Conservation (phyloP, 208 protist genomes). For the Herpetomonas muscarum region DNA sequence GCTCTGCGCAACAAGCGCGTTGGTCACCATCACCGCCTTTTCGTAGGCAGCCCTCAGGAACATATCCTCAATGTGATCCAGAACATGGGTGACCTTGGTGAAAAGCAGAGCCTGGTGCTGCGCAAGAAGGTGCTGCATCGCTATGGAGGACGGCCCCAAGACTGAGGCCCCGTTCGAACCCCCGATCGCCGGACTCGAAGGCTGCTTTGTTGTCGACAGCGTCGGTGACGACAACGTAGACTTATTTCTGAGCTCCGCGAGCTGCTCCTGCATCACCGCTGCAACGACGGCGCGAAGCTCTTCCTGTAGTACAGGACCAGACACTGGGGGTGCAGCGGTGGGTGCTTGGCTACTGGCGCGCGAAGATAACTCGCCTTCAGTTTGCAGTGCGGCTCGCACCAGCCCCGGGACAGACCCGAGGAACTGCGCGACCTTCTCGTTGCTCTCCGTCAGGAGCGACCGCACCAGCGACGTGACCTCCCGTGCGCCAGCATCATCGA, state of each 20-base stretch:
- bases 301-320: constrained; percentile 1
- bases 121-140: not conserved
- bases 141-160: too few species aligned
- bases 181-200: too few species aligned
- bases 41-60: constrained; percentile 14
- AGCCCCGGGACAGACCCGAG: not conserved
- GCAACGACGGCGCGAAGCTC: not conserved
- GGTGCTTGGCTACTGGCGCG: too few species aligned
- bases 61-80: constrained; percentile 5
- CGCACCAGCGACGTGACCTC: constrained; percentile 9
- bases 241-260: constrained; percentile 2
- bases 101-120: not conserved
- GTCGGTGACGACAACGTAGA: not conserved
- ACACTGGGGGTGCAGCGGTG: not conserved
- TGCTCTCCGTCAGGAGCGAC: constrained; percentile 16
- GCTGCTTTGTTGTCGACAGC: too few species aligned
- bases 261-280: not conserved
- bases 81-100: not conserved
- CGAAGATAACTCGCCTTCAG: constrained; percentile 6
- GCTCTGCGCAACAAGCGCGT: constrained; percentile 17
- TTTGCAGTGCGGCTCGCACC: constrained; percentile 12
- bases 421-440: constrained; percentile 3
- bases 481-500: not conserved
- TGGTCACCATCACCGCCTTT: constrained; percentile 20
- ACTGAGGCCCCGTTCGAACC: too few species aligned